A percentile compares a stretch with the other conserved stretches of the same genome.
These are phyloP conservation scores for Linderniella brevidens DNA, from an alignment of 257 asterid genomes.

Conservation along the genomic window DNA sequence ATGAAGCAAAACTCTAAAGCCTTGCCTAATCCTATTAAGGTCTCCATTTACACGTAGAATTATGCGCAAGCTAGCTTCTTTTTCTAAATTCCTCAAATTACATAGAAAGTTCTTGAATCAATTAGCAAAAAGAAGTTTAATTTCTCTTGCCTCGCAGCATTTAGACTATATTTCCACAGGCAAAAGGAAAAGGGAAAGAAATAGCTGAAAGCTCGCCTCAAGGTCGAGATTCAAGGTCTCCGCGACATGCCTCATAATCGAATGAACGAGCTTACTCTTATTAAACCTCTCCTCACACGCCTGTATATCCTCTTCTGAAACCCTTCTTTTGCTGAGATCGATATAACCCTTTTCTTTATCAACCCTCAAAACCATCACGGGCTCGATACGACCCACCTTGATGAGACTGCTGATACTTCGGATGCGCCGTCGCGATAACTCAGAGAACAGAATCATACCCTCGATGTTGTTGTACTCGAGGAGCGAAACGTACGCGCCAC, in stretches of 20 bases:
- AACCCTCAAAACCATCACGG: slow-evolving; percentile 94
- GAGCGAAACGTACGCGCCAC: slow-evolving; percentile 87
- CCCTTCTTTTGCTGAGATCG: slow-evolving; percentile 92
- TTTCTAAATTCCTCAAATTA: too few species aligned
- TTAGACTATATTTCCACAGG: too few species aligned
- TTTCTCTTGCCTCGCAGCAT: too few species aligned
- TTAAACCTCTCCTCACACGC: slow-evolving; percentile 86
- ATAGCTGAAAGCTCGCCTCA: slow-evolving; percentile 28
- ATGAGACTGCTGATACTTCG: slow-evolving; percentile 87
- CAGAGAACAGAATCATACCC: slow-evolving; percentile 94
- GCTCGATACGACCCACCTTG: slow-evolving; percentile 86
- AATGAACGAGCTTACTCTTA: slow-evolving; percentile 94
- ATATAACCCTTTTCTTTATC: slow-evolving; percentile 89
- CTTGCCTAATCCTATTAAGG: not conserved
- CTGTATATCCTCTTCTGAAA: slow-evolving; percentile 83
- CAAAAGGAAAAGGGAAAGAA: too few species aligned
- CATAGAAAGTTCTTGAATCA: not conserved
- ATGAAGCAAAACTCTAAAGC: not conserved
- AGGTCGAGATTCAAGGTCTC: slow-evolving; percentile 72
- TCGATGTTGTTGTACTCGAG: slow-evolving; percentile 90
- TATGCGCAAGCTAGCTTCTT: too few species aligned
- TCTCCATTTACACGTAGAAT: too few species aligned
- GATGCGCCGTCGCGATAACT: slow-evolving; percentile 93
- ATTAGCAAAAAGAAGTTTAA: not conserved
- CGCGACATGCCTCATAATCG: slow-evolving; percentile 94